Base-by-base conservation (phyloP, 1,139 yeast species). In the Geotrichum fermentans region DNA sequence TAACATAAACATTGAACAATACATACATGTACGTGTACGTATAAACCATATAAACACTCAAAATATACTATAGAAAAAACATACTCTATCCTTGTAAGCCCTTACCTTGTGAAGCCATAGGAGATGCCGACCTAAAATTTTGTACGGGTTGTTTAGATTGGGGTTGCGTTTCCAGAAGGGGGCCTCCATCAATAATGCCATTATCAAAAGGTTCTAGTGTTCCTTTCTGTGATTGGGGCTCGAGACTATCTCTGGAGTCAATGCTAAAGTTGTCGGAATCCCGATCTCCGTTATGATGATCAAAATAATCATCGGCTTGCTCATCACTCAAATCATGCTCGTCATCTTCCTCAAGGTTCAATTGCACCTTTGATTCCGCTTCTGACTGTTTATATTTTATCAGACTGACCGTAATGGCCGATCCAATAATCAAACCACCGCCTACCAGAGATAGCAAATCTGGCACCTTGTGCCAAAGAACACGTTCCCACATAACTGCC, bases 401-500 rank as follows among this genome's bases (percentile, higher is more conserved):
- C 4, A 48, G 20, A 26, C 45, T 48, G 30, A 84, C 82, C 43
- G 76, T 68, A 18, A 78, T 65, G 0, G 95, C 92, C 52, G 86
- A 77, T 0, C 79, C 77, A 21, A 86, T 65, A 55, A 88, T 86
- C 36, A 88, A 70, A 0, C 73, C 53, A 50, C 83, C 83, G 1
- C 97, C 97, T 36, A 81, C 59, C 57, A 80, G 68, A 53, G 90
- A 82, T 70, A 85, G 73, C 21, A 78, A 51, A 20, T 81, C 83
- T 0, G 96, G 96, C 32, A 80, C 65, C 61, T 83, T 88, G 51
- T 79, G 75, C 82, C 89, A 88, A 36, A 88, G 70, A 1, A 79
- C 51, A 34, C 80, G 70, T 61, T 89, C 96, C 80, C 90, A 82
- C 32, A 83, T 56, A n/a, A 87, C 69, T 0, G 96, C 92, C 68